Conservation (phyloP, 768 basidiomycete species). For the Omphalotus guepiniiformis region DNA sequence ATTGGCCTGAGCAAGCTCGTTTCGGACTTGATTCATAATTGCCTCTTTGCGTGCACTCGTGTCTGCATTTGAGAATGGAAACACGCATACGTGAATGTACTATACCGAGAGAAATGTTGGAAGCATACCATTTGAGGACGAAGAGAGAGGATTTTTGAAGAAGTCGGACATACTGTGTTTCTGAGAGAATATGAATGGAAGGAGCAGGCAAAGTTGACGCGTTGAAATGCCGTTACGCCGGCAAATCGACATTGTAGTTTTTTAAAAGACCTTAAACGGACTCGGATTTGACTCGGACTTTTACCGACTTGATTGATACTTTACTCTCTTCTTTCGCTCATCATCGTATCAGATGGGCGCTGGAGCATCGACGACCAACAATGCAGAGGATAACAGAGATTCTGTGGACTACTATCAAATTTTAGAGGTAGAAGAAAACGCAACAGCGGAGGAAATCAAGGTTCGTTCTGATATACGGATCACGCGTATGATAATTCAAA, state of each 20-base stretch:
- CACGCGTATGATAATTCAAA: background rate
- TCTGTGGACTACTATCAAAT: constrained; percentile 76
- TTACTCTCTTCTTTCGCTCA: background rate
- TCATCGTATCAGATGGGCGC: constrained; percentile 53
- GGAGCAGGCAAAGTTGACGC: background rate
- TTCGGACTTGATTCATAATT: constrained; percentile 59
- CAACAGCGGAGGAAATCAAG: constrained; percentile 87
- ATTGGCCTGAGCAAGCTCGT: constrained; percentile 68
- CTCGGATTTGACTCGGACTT: background rate
- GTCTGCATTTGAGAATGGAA: constrained; percentile 25
- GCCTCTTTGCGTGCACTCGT: constrained; percentile 46
- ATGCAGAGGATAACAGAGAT: constrained; percentile 16
- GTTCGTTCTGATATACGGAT: constrained; percentile 27
- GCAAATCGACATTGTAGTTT: no score
- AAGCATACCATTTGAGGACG: constrained; percentile 25
- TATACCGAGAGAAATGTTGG: background rate
- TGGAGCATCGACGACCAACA: constrained; percentile 51
- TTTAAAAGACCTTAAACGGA: background rate
- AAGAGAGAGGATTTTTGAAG: constrained; percentile 34
- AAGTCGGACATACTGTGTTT: constrained; percentile 47
- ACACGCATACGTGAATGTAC: background rate
- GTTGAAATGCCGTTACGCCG: background rate
- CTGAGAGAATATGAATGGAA: background rate
- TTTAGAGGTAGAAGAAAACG: constrained; percentile 75
- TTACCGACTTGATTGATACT: background rate